Evolutionary conservation across 1,284 basidiomycete genomes (phyloP).

Genomic region (Naganishia sp.): DNA sequence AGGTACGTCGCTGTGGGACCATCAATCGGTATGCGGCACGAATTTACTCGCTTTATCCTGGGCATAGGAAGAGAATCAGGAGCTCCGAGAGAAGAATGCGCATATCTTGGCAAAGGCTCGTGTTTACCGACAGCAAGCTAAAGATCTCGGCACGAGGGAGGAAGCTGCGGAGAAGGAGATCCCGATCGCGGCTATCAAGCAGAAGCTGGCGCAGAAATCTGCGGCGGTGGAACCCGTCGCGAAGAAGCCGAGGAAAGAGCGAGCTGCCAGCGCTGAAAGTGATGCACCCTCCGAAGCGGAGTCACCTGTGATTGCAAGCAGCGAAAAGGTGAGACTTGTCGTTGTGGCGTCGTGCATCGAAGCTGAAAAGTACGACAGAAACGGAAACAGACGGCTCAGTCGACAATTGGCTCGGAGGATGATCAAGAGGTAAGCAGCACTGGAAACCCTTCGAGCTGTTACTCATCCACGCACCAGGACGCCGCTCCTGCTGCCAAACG

Average conservation of each 20-base stretch:
- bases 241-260: conserved; percentile 9
- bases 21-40: not conserved
- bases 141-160: not conserved
- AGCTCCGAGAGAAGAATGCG: conserved; percentile 17
- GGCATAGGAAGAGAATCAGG: conserved; percentile 14
- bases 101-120: conserved; percentile 21
- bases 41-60: not conserved
- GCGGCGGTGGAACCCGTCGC: not conserved
- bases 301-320: not conserved
- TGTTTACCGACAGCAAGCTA: conserved; percentile 20
- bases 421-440: conserved; percentile 1
- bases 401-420: not conserved
- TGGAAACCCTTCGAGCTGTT: no score
- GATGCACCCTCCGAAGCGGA: conserved; percentile 5
- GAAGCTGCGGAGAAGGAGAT: not conserved
- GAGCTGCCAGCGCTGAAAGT: conserved; percentile 5
- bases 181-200: not conserved
- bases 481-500: conserved; percentile 13
- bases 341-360: not conserved
- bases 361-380: not conserved
- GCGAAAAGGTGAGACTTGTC: conserved; percentile 11
- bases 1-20: not conserved
- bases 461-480: not conserved
- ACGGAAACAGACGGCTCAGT: conserved; percentile 14
- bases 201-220: conserved; percentile 3